A percentile compares a stretch with the other conserved stretches of the same genome.
Evolutionary conservation across 106 monocot genomes (phyloP).

Genomic region (Acorus calamus): DNA sequence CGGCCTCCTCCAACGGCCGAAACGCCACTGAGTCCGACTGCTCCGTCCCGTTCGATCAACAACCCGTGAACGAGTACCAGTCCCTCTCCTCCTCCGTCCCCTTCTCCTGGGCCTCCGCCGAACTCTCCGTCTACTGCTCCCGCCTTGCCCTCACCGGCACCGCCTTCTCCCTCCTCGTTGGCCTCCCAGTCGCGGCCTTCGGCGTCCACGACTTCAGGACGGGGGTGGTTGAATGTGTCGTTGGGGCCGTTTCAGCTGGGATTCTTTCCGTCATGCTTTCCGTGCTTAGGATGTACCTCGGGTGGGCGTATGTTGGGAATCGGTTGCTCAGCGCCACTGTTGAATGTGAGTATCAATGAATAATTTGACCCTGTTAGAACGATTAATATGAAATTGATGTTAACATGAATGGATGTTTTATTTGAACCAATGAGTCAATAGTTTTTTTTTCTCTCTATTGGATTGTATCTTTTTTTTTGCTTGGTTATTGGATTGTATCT

Average conservation of each 20-base stretch:
- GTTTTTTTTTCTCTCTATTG: too few species aligned
- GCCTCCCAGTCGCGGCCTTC: constrained; percentile 77
- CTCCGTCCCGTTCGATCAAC: constrained; percentile 92
- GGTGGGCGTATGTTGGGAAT: constrained; percentile 96
- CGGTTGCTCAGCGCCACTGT: constrained; percentile 95
- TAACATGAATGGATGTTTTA: too few species aligned
- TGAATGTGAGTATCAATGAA: constrained; percentile 37
- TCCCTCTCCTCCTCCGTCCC: constrained; percentile 54
- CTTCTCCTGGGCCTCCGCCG: constrained; percentile 79
- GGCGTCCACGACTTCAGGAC: constrained; percentile 27
- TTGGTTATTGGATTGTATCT: too few species aligned
- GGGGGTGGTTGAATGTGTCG: constrained; percentile 30
- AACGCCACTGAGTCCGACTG: constrained; percentile 68
- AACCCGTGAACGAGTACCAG: constrained; percentile 93
- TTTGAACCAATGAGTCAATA: too few species aligned
- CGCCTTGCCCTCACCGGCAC: constrained; percentile 55
- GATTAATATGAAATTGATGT: too few species aligned
- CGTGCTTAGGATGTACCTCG: constrained; percentile 90
- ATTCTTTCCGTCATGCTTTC: constrained; percentile 65
- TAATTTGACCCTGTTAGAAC: too few species aligned
- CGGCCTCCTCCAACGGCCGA: constrained; percentile 47
- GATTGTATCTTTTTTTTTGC: too few species aligned
- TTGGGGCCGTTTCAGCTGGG: constrained; percentile 52
- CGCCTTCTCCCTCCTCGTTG: constrained; percentile 57
- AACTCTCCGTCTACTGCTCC: constrained; percentile 39